Evolutionary conservation across 2,329 filamentous ascomycete species (phyloP).

Genomic region (Chaetomiaceae sp.): DNA sequence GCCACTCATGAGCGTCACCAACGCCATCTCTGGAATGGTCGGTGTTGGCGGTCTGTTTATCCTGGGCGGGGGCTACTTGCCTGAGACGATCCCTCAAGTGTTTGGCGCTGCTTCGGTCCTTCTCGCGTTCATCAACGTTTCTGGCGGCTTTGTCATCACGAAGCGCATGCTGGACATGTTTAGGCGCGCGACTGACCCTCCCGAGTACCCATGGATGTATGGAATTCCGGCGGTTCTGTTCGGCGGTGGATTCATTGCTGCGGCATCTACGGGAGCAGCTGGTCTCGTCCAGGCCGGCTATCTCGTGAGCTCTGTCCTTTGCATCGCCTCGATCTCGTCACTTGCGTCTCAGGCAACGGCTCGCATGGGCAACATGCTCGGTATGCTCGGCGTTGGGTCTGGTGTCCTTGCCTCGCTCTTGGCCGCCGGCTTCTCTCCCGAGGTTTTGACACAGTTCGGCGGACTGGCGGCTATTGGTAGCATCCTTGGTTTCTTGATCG

Average conservation of each 20-base stretch:
- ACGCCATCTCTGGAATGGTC: slow-evolving; percentile 88
- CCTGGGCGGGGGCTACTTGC: slow-evolving; percentile 74
- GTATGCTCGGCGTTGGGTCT: slow-evolving; percentile 77
- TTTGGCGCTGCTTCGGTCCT: slow-evolving; percentile 77
- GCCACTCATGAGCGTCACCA: slow-evolving; percentile 88
- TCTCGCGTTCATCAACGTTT: slow-evolving; percentile 82
- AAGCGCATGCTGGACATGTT: slow-evolving; percentile 95
- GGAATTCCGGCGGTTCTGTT: slow-evolving; percentile 72
- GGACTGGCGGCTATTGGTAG: slow-evolving; percentile 67
- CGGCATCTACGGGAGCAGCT: slow-evolving; percentile 74
- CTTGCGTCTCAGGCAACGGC: slow-evolving; percentile 79
- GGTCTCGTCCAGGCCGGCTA: slow-evolving; percentile 86
- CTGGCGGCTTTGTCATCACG: slow-evolving; percentile 85
- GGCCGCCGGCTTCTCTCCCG: slow-evolving; percentile 74
- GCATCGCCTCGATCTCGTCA: slow-evolving; percentile 77
- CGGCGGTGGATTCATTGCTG: slow-evolving; percentile 74
- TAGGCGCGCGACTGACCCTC: slow-evolving; percentile 77
- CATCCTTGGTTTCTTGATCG: slow-evolving; percentile 65
- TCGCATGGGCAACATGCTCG: slow-evolving; percentile 77
- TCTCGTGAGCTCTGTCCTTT: slow-evolving; percentile 76
- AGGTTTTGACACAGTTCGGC: slow-evolving; percentile 76
- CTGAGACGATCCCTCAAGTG: slow-evolving; percentile 70
- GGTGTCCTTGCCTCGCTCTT: slow-evolving; percentile 79
- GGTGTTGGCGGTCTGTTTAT: slow-evolving; percentile 85
- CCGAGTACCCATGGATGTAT: slow-evolving; percentile 85